phyloP scores from a whole-genome alignment of 2,329 filamentous ascomycete species.

The Annulohypoxylon truncatum region DNA sequence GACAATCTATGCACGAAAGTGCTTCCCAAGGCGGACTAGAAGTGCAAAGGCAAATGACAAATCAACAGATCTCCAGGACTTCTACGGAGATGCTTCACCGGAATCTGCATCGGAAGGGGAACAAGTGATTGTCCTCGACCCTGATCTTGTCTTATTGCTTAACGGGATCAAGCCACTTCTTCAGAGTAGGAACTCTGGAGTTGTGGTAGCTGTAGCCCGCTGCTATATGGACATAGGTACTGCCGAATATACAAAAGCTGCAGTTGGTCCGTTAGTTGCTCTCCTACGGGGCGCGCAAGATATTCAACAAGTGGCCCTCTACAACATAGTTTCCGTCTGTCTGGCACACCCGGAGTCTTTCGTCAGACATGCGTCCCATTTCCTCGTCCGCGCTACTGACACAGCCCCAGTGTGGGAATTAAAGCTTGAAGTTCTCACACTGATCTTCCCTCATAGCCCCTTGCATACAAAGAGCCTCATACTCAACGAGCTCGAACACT shows the following conservation, averaged over 20 bases:
- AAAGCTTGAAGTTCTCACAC: constrained; percentile 89
- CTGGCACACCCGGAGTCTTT: constrained; percentile 82
- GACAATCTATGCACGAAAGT: constrained; percentile 85
- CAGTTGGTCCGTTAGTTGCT: constrained; percentile 86
- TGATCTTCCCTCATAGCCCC: constrained; percentile 88
- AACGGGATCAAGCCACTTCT: constrained; percentile 85
- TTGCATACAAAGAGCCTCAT: constrained; percentile 84
- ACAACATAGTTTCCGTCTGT: constrained; percentile 95
- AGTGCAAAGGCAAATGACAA: constrained; percentile 59
- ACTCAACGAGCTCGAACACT: constrained; percentile 93
- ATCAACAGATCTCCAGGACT: constrained; percentile 70
- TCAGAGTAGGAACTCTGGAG: constrained; percentile 91
- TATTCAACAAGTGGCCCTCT: constrained; percentile 88
- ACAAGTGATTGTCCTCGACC: constrained; percentile 75
- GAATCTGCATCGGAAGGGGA: constrained; percentile 58
- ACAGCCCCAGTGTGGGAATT: constrained; percentile 85
- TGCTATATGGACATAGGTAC: constrained; percentile 89
- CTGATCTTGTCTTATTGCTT: constrained; percentile 84
- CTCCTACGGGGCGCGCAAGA: constrained; percentile 86
- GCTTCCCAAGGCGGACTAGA: constrained; percentile 80
- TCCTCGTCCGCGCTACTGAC: constrained; percentile 85
- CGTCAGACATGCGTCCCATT: constrained; percentile 88
- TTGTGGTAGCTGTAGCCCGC: constrained; percentile 87
- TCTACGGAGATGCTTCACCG: constrained; percentile 78
- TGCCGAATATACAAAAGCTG: constrained; percentile 76